Evolutionary conservation across 441 rosid species (phyloP).

Genomic region (Geranium incanum): DNA sequence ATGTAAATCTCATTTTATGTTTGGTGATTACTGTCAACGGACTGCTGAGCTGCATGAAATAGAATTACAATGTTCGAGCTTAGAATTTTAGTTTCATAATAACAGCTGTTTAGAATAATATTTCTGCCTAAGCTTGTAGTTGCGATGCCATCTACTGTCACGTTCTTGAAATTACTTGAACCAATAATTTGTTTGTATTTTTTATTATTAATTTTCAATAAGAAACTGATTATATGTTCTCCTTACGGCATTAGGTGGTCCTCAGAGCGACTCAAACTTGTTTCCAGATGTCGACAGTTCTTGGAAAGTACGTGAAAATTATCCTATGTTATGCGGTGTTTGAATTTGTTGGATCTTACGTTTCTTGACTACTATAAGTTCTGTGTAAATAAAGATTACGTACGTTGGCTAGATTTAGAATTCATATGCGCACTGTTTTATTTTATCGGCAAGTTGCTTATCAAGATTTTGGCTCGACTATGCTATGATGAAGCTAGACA

Average conservation of each 20-base stretch:
- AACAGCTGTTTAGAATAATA: neutral
- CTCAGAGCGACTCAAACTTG: slow-evolving; percentile 44
- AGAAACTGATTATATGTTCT: slow-evolving; percentile 10
- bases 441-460: too few relatives aligned
- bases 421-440: neutral
- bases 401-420: too few relatives aligned
- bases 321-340: slow-evolving; percentile 3
- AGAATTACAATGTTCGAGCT: too few relatives aligned
- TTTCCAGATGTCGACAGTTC: slow-evolving; percentile 75
- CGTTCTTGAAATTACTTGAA: neutral
- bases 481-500: too few relatives aligned
- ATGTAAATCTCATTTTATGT: neutral
- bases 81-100: too few relatives aligned
- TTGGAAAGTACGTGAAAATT: slow-evolving; percentile 59
- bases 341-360: too few relatives aligned
- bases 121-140: neutral
- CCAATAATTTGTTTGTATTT: too few relatives aligned
- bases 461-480: too few relatives aligned
- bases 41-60: too few relatives aligned
- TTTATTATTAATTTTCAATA: too few relatives aligned
- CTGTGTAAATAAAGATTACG: neutral
- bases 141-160: neutral
- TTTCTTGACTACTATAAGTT: slow-evolving; percentile 1
- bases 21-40: too few relatives aligned
- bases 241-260: slow-evolving; percentile 42